Conservation (phyloP, 2,329 filamentous ascomycete genomes). For the Botrytis tulipae region DNA sequence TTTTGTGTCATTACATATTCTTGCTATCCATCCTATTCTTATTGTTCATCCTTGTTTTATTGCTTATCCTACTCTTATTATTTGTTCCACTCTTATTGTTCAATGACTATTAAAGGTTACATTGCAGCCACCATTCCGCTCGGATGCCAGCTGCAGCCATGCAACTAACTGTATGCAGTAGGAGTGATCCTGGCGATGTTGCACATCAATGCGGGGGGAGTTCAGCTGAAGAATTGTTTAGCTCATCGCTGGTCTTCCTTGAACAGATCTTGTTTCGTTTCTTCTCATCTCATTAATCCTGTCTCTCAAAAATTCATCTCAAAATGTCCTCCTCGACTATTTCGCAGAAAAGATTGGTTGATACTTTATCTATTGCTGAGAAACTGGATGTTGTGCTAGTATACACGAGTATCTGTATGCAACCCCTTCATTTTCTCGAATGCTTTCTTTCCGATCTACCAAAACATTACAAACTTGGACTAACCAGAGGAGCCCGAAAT, state of each 20-base stretch:
- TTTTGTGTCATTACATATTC: neutral
- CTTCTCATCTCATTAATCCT: neutral
- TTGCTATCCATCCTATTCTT: neutral
- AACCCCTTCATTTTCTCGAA: neutral
- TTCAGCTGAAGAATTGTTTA: neutral
- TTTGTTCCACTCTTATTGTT: neutral
- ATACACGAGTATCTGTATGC: slow-evolving; percentile 26
- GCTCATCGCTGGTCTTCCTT: neutral
- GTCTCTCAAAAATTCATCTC: neutral
- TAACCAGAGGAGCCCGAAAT: neutral
- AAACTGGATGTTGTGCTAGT: slow-evolving; percentile 30
- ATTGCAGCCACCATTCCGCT: neutral
- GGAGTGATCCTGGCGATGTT: neutral
- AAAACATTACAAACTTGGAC: neutral
- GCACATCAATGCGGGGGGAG: neutral
- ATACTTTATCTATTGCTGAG: slow-evolving; percentile 26
- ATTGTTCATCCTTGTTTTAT: neutral
- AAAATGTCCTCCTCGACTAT: slow-evolving; percentile 28
- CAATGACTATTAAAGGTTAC: neutral
- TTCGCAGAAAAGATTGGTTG: slow-evolving; percentile 26
- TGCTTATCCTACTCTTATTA: neutral
- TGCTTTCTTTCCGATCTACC: neutral
- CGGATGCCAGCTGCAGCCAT: neutral
- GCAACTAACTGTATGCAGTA: neutral
- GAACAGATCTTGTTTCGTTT: neutral